A percentile compares a stretch with the other conserved stretches of the same genome.
Conservation (phyloP, 2,329 filamentous ascomycete species). For the Fusarium mangiferae region DNA sequence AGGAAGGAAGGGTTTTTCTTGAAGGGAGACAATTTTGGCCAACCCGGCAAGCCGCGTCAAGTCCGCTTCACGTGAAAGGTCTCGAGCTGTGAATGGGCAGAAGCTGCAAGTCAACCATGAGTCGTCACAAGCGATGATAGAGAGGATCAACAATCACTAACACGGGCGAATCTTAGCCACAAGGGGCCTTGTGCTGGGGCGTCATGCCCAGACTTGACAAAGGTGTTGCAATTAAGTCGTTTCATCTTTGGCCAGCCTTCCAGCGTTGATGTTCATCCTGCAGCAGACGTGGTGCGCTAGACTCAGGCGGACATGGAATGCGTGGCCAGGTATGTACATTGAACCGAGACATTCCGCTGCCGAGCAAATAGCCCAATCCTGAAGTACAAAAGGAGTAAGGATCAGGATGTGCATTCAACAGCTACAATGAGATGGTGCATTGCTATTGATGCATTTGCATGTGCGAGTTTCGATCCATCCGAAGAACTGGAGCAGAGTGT, state of each 20-base stretch:
- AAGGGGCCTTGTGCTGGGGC: neutral
- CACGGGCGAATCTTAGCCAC: neutral
- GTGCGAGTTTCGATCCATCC: neutral
- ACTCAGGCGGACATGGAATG: slow-evolving; percentile 7
- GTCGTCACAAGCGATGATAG: neutral
- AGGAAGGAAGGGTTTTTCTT: slow-evolving; percentile 35
- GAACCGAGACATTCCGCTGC: neutral
- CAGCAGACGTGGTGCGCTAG: slow-evolving; percentile 16
- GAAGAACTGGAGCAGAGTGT: slow-evolving; percentile 13
- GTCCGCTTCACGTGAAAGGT: slow-evolving; percentile 40
- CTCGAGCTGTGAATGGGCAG: slow-evolving; percentile 3
- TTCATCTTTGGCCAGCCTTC: slow-evolving; percentile 18
- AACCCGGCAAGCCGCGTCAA: slow-evolving; percentile 43
- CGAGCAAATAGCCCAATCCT: neutral
- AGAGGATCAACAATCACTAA: neutral
- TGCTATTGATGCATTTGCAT: neutral
- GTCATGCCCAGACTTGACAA: slow-evolving; percentile 1
- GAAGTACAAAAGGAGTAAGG: neutral
- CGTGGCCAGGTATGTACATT: neutral
- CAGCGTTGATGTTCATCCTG: slow-evolving; percentile 9
- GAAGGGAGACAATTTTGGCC: slow-evolving; percentile 36
- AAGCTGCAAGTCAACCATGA: neutral
- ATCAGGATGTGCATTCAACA: too few relatives aligned
- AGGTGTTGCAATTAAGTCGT: neutral
- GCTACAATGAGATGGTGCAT: neutral